Base-by-base conservation (phyloP, 2,329 filamentous ascomycete genomes). In the Septoria petroselini region DNA sequence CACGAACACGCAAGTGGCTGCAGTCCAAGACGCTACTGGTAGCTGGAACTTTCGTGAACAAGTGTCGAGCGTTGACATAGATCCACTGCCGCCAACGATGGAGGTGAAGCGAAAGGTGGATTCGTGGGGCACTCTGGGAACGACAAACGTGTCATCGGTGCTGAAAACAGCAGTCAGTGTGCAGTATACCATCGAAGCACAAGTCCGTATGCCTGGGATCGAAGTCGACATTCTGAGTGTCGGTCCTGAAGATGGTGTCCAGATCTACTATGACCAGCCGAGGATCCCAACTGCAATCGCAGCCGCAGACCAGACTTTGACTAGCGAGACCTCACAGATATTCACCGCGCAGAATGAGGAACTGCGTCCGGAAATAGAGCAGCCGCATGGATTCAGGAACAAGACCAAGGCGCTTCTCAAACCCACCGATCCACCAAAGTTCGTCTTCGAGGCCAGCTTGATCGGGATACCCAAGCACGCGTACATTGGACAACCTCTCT, bases 361-460 rank as follows among this genome's bases (percentile, higher is more conserved):
- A 9, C 35, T 58, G 7, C 33, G 46, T 1, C 14, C 44, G 14
- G 23, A 25, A 18, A 17, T 35, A 15, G 35, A 52, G 27, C 47
- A 39, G 27, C 54, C 52, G 9, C 48, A 48, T 2, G 52, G 54
- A 1, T 37, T 55, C 23, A 44, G 41, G 33, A 41, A 48, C 43
- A 55, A 51, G 25, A 48, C 52, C 2, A 58, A 55, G 25, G 53
- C 55, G 14, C 27, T 56, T 11, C 35, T 56, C 12, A 53, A 45
- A 23, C 41, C 45, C 2, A 15, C 44, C 12, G 47, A 48, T 8
- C 30, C 43, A 1, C 53, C 50, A 21, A 52, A 45, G 27, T 56
- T 50, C 19, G 23, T 48, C 27, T 58, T 58, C 21, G 41, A 46
- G 9, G 48, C 34, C 1, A 37, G n/a, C 1, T 45, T 47, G 7